phyloP scores from a whole-genome alignment of 2,329 filamentous ascomycete species.

The Epichloe baconii region DNA sequence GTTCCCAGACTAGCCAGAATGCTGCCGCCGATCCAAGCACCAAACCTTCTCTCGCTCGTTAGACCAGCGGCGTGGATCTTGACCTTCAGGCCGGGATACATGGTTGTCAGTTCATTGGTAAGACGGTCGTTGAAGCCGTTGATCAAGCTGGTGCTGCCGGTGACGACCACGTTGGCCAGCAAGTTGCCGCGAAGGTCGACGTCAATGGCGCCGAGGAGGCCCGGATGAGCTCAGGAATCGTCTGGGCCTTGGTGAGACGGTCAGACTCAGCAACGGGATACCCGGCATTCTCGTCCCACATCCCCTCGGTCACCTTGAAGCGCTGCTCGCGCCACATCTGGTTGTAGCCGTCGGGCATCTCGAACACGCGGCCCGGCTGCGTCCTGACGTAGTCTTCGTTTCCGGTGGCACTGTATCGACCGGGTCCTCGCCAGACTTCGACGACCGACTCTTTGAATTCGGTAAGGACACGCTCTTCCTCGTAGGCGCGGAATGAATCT shows the following conservation, averaged over 20 bases:
- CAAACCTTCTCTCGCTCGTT: constrained; percentile 80
- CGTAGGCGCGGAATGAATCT: constrained; percentile 64
- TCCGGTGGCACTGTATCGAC: constrained; percentile 46
- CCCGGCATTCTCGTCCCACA: constrained; percentile 78
- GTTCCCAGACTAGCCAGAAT: constrained; percentile 91
- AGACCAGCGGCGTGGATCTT: constrained; percentile 80
- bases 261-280: constrained; percentile 35
- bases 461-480: constrained; percentile 85
- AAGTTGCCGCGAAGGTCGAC: constrained; percentile 76
- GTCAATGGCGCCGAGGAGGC: constrained; percentile 69
- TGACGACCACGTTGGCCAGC: constrained; percentile 83
- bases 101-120: constrained; percentile 65
- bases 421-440: constrained; percentile 78
- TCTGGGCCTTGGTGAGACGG: constrained; percentile 56
- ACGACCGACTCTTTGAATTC: constrained; percentile 98
- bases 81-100: constrained; percentile 77
- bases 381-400: constrained; percentile 66
- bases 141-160: constrained; percentile 73
- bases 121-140: constrained; percentile 88
- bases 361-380: constrained; percentile 75
- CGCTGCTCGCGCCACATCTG: constrained; percentile 86
- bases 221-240: constrained; percentile 71
- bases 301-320: constrained; percentile 72
- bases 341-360: constrained; percentile 95
- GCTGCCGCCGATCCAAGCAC: constrained; percentile 91